Percentiles rank a stretch among this genome's conserved stretches.
phyloP scores from a whole-genome alignment of 768 basidiomycete species.

The Plicaturopsis crispa region DNA sequence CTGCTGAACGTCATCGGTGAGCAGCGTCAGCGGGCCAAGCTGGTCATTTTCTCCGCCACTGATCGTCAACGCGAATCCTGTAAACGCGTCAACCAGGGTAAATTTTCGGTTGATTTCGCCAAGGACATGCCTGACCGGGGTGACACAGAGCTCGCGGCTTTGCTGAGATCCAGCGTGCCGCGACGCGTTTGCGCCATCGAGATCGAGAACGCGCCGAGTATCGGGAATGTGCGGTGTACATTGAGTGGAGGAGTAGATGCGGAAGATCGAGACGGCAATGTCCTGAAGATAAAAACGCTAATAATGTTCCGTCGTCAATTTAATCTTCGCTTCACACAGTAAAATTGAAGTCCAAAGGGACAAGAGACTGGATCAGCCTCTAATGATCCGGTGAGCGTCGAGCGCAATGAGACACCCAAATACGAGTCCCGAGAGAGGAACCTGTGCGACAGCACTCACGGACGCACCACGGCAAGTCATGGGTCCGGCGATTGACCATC shows the following conservation, averaged over 20 bases:
- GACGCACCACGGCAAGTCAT: conserved; percentile 3
- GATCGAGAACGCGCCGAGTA: conserved; percentile 46
- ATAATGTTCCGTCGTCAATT: too few species aligned
- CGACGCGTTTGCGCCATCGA: conserved; percentile 48
- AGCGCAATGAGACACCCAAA: not conserved
- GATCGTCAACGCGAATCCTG: conserved; percentile 52
- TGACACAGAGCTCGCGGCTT: conserved; percentile 15
- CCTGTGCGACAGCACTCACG: conserved; percentile 5
- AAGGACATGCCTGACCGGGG: conserved; percentile 5
- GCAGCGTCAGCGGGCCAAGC: conserved; percentile 31
- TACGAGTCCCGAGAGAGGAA: conserved; percentile 1
- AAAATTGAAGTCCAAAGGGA: too few species aligned
- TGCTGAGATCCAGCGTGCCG: conserved; percentile 26
- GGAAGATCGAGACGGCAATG: conserved; percentile 13
- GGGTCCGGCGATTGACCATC: too few species aligned
- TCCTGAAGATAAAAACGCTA: conserved; percentile 45
- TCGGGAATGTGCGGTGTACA: conserved; percentile 46
- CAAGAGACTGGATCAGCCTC: too few species aligned
- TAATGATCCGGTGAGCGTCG: too few species aligned
- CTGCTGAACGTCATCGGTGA: conserved; percentile 38
- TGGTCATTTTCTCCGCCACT: conserved; percentile 31
- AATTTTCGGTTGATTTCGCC: conserved; percentile 1
- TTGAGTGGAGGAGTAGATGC: conserved; percentile 25
- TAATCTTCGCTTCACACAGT: too few species aligned
- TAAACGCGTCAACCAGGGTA: conserved; percentile 1